phyloP scores from a whole-genome alignment of 1,284 basidiomycete species.

The Cutaneotrichosporon dermatis region DNA sequence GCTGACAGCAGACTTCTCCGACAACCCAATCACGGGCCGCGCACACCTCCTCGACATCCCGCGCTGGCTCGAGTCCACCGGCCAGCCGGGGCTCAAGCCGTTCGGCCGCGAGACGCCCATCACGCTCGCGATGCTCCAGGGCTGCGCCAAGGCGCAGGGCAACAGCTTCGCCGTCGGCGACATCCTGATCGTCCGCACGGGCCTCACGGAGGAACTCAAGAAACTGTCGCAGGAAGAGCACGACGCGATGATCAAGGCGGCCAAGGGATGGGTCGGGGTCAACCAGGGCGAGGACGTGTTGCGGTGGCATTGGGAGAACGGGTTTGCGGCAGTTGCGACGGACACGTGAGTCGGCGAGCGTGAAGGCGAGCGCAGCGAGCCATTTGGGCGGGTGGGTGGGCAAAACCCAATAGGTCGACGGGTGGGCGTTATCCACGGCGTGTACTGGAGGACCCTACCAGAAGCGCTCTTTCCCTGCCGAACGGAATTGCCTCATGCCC shows the following conservation, averaged over 20 bases:
- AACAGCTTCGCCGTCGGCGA: slow-evolving; percentile 41
- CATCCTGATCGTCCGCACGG: slow-evolving; percentile 45
- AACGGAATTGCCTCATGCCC: too few relatives aligned
- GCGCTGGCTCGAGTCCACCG: slow-evolving; percentile 36
- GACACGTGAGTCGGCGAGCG: too few relatives aligned
- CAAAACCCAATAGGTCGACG: too few relatives aligned
- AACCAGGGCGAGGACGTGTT: slow-evolving; percentile 35
- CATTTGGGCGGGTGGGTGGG: too few relatives aligned
- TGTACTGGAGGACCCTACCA: too few relatives aligned
- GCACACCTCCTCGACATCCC: slow-evolving; percentile 21
- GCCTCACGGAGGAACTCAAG: slow-evolving; percentile 40
- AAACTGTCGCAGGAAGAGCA: slow-evolving; percentile 28
- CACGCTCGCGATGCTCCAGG: slow-evolving; percentile 29
- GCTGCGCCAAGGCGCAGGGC: slow-evolving; percentile 29
- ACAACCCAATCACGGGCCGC: slow-evolving; percentile 20
- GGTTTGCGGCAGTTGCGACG: slow-evolving; percentile 49
- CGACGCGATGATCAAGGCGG: slow-evolving; percentile 9
- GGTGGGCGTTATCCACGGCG: too few relatives aligned
- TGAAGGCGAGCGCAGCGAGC: too few relatives aligned
- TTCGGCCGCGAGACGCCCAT: slow-evolving; percentile 27
- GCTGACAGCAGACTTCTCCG: slow-evolving; percentile 12
- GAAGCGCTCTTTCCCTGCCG: too few relatives aligned
- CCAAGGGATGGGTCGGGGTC: slow-evolving; percentile 25
- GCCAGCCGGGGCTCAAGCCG: slow-evolving; percentile 41
- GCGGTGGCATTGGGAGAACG: slow-evolving; percentile 50